Evolutionary conservation across 192 early-diverging fungal genomes (phyloP), one percentile per base, ranked within the genome.

Genomic region (Coemansia sp.): DNA sequence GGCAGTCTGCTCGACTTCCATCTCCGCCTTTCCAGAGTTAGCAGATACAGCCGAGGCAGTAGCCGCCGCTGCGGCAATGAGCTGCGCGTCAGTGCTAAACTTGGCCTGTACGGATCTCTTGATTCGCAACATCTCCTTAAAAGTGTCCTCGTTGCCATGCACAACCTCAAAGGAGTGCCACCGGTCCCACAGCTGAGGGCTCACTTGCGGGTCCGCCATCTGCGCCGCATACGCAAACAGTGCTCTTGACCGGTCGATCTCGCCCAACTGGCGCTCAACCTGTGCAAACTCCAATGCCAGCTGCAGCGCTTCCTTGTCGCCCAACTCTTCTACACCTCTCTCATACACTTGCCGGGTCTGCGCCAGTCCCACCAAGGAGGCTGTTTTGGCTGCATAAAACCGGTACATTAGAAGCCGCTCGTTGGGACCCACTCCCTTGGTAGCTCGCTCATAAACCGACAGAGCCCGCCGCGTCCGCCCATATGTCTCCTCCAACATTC

Each of bases 141-240:
- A 97, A 3, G 95, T 94, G 42, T 97, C 94, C 66, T 99, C 95
- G 66, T 93, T 97, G 30, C 97, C 97, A 58, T 94, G 89, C 55
- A 89, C 85, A 11, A 96, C 93, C 82, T 99, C 97, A 68, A 97
- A 99, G 50, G 92, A 89, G 55, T 94, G 90, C 97, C 97, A 99
- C 26, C 62, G 66, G 50, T 87, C 76, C 96, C 96, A 97, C 55
- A 89, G 90, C 21, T 81, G 76, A 21, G 83, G 77, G 17, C 85
- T 80, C 12, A 86, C 81, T 42, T 88, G 78, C 40, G 96, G 93
- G 62, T 96, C 93, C 43, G 82, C 87, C 62, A 97, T 85, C 70
- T 93, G 94, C 18, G 87, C 82, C 10, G 86, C 87, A 67, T 96
- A 94, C 14, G 79, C 86, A 62, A 84, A 91, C 53, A 99, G 80